Conservation (phyloP, 306 rosid genomes). For the Arachis stenosperma region DNA sequence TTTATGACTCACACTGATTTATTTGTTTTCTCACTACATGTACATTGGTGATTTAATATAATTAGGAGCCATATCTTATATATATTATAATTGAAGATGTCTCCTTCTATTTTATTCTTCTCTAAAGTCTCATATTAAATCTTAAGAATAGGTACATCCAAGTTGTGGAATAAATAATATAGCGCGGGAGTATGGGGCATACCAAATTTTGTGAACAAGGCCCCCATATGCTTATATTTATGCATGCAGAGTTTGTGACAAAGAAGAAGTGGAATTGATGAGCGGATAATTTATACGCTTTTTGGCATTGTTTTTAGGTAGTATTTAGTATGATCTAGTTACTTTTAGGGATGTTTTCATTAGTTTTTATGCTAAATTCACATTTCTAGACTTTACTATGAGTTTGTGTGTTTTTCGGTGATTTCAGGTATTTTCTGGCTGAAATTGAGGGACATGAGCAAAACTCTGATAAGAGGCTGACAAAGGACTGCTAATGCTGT, state of each 20-base stretch:
- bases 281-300: too few relatives aligned
- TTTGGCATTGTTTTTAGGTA: too few relatives aligned
- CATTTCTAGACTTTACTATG: too few relatives aligned
- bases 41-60: slow-evolving; percentile 33
- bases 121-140: neutral
- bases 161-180: slow-evolving; percentile 38
- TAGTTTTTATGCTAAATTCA: too few relatives aligned
- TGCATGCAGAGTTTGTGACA: slow-evolving; percentile 56
- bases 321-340: too few relatives aligned
- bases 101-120: neutral
- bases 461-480: too few relatives aligned
- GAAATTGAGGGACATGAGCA: too few relatives aligned
- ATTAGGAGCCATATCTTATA: slow-evolving; percentile 31
- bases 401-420: too few relatives aligned
- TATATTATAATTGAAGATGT: neutral
- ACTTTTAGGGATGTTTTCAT: too few relatives aligned
- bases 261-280: slow-evolving; percentile 35
- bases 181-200: slow-evolving; percentile 15
- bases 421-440: too few relatives aligned
- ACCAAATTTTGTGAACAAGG: slow-evolving; percentile 48
- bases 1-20: slow-evolving; percentile 22
- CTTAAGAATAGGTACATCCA: slow-evolving; percentile 29
- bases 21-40: slow-evolving; percentile 40
- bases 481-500: too few relatives aligned
- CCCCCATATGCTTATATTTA: slow-evolving; percentile 51